Evolutionary conservation across 73 alveolate genomes (phyloP), one percentile per base, ranked within the genome.

Genomic region (Urostyla sp.): DNA sequence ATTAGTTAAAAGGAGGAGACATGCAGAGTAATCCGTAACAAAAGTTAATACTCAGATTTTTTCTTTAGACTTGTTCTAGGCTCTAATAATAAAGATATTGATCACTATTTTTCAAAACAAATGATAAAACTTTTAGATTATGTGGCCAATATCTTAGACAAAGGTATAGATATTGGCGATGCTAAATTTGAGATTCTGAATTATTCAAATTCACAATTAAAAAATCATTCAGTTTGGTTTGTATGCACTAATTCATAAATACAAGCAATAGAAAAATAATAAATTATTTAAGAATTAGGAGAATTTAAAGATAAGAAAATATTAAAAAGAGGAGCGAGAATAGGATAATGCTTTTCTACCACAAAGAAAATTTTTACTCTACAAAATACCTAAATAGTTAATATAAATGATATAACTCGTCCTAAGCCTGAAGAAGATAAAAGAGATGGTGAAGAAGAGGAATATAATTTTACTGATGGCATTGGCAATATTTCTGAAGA

Each of bases 201-300:
- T 48, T 76, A 85, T 69, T 85, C 93, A 0, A 85, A 85, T 56
- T 85, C 93, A 40, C 78, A 85, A 48, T 30, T 75, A 55, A 85
- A 85, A 35, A 81, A 73, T 56, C 88, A 76, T 34, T 75, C 89
- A 0, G 67, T 67, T 60, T 85, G 93, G 93, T 45, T 85, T 76
- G 23, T 75, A n/a, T 27, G 51, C 26, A 60, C 26, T 0, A 43
- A n/a, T n/a, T n/a, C 58, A 15, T 24, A 30, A 1, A 34, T 48
- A 21, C 69, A 60, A 15, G 66, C n/a, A 15, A 16, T 75, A 0
- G 20, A 56, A 13, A 27, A 51, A 1, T 60, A 84, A 0, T 21
- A 32, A n/a, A 56, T 84, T 8, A 75, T 84, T n/a, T 3, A 24
- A 10, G 24, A 51, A 34, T 44, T 74, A 16, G 92, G 92, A 7